Base-by-base conservation (phyloP, 495 filamentous ascomycete species). In the Chlorociboria aeruginascens region DNA sequence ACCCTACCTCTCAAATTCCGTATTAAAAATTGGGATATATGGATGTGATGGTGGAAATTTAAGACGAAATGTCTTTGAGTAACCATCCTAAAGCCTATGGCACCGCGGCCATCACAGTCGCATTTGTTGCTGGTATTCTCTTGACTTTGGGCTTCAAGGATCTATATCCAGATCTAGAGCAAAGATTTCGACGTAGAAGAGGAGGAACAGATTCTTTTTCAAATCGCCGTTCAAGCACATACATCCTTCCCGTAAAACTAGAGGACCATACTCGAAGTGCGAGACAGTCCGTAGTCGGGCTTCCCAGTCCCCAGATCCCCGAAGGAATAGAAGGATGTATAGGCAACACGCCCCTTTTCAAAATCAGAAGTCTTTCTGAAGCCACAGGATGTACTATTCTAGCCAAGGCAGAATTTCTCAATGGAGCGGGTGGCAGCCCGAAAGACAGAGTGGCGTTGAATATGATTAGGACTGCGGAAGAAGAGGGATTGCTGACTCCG, bases 351-450 rank as follows among this genome's bases (percentile, higher is more conserved):
- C 93, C 89, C 2, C 69, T 99, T 1, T 74, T 99, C 54, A 75
- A 78, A 39, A 89, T 99, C 64, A 87, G 83, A 59, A 86, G 82
- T 39, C 73, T 99, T 31, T 93, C 85, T 3, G 83, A 88, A 16
- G 89, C 81, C n/a, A 96, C 92, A 1, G 89, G 89, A 16, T 90
- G 92, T 59, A 80, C 80, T 48, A 97, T 99, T 62, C 70, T 97
- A 8, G 93, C 78, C 46, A 99, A 99, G 64, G 89, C 89, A 36
- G 92, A 99, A 80, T 95, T 90, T 55, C 72, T 99, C 38, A 95
- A 96, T 68, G 89, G 88, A 37, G 89, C 87, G n/a, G 93, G 93
- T 10, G 84, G 85, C 48, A 94, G 86, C 55, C 88, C 93, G 12
- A 99, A 99, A 60, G 92, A 99, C 61, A 78, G 92, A 30, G 92